phyloP scores from a whole-genome alignment of 176 grass and related monocot species.

The Poa annua region DNA sequence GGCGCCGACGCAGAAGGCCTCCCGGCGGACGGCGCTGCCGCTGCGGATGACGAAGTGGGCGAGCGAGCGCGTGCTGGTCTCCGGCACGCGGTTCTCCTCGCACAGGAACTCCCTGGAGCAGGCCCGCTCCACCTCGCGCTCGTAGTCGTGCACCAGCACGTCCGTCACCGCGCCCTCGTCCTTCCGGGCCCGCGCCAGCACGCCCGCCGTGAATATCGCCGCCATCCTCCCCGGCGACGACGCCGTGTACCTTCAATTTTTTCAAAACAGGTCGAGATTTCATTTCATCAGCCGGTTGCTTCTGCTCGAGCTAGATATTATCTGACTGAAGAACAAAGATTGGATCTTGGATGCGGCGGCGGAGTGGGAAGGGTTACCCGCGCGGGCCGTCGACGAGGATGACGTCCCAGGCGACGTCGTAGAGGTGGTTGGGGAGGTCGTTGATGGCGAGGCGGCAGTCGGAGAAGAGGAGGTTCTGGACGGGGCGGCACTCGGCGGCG shows the following conservation, averaged over 20 bases:
- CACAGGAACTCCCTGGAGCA: conserved; percentile 89
- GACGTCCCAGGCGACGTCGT: conserved; percentile 88
- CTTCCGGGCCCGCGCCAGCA: conserved; percentile 68
- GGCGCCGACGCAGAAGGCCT: conserved; percentile 57
- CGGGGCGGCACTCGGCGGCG: conserved; percentile 74
- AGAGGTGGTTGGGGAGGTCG: conserved; percentile 92
- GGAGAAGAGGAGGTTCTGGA: conserved; percentile 96
- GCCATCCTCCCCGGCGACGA: conserved; percentile 82
- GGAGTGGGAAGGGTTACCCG: conserved; percentile 32
- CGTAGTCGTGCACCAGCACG: conserved; percentile 93
- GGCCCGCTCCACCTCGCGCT: conserved; percentile 76
- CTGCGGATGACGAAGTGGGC: conserved; percentile 76
- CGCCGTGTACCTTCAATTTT: conserved; percentile 53
- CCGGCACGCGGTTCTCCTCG: conserved; percentile 59
- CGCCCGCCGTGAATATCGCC: conserved; percentile 83
- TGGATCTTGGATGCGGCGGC: not conserved
- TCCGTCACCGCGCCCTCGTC: conserved; percentile 47
- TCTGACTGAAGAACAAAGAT: not conserved
- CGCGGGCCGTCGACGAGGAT: conserved; percentile 93
- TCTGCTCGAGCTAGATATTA: not conserved
- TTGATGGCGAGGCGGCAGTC: conserved; percentile 95
- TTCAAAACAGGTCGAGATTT: not conserved
- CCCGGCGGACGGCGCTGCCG: conserved; percentile 36
- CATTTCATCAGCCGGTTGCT: no score
- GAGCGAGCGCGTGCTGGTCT: conserved; percentile 54